phyloP scores from a whole-genome alignment of 306 rosid species.

The Amphicarpaea edgeworthii region DNA sequence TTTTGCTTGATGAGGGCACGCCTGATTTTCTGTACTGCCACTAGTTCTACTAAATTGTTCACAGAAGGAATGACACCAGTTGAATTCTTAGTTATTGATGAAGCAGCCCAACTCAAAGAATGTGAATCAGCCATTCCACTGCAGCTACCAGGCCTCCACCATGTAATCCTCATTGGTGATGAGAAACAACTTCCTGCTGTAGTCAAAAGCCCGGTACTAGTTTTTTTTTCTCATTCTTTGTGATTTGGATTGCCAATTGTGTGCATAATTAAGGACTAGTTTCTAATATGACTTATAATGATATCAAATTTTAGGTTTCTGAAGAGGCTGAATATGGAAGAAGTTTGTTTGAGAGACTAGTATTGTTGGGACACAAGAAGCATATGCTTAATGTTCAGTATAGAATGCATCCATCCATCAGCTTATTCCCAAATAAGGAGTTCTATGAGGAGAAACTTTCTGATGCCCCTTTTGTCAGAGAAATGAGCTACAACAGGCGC shows the following conservation, averaged over 20 bases:
- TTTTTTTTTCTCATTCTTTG: not conserved
- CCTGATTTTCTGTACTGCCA: slow-evolving; percentile 63
- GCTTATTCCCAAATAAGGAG: slow-evolving; percentile 51
- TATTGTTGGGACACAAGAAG: slow-evolving; percentile 38
- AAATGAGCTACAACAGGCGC: slow-evolving; percentile 9
- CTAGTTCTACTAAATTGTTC: slow-evolving; percentile 52
- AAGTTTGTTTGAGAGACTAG: slow-evolving; percentile 56
- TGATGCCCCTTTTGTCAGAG: slow-evolving; percentile 49
- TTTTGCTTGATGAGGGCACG: slow-evolving; percentile 57
- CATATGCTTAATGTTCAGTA: slow-evolving; percentile 50
- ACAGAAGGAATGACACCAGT: slow-evolving; percentile 20
- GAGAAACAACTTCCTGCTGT: slow-evolving; percentile 65
- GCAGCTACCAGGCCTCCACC: slow-evolving; percentile 52
- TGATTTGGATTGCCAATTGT: slow-evolving; percentile 33
- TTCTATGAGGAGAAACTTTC: slow-evolving; percentile 45
- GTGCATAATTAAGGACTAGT: not conserved
- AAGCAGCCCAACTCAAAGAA: slow-evolving; percentile 68
- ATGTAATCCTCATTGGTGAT: slow-evolving; percentile 61
- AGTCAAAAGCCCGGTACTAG: slow-evolving; percentile 63
- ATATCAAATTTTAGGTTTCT: slow-evolving; percentile 37
- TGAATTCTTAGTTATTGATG: slow-evolving; percentile 60
- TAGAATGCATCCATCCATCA: slow-evolving; percentile 59
- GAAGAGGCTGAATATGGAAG: slow-evolving; percentile 52
- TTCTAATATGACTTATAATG: not conserved
- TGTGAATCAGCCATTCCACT: slow-evolving; percentile 69